Evolutionary conservation across 176 grass and related monocot genomes (phyloP).

Genomic region (Zizania latifolia): DNA sequence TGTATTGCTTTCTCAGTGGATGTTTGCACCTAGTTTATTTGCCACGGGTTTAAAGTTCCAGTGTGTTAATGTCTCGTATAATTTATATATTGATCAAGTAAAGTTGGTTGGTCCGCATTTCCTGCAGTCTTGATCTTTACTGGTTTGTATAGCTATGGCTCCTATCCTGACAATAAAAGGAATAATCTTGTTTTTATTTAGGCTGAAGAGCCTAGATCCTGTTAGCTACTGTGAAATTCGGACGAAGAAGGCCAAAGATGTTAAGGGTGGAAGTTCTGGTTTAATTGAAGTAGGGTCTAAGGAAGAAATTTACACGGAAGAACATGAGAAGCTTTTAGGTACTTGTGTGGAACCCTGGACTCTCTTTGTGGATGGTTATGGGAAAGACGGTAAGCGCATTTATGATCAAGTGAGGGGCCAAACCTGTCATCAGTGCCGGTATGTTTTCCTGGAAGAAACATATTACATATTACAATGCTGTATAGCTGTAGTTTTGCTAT

Average conservation of each 20-base stretch:
- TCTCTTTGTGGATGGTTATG: slow-evolving; percentile 70
- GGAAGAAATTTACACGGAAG: slow-evolving; percentile 85
- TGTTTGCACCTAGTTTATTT: not conserved
- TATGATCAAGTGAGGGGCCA: slow-evolving; percentile 73
- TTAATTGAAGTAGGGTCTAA: slow-evolving; percentile 45
- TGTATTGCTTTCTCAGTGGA: not conserved
- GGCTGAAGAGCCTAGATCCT: slow-evolving; percentile 56
- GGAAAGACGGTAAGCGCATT: slow-evolving; percentile 51
- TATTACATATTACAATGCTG: not conserved
- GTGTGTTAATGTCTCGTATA: not conserved
- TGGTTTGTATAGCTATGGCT: too few species aligned
- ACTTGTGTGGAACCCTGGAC: slow-evolving; percentile 53
- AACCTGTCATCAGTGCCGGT: slow-evolving; percentile 95
- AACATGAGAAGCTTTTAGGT: slow-evolving; percentile 79
- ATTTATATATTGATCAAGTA: not conserved
- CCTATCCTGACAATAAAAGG: not conserved
- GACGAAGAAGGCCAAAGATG: not conserved
- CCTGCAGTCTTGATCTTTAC: not conserved
- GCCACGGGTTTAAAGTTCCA: not conserved
- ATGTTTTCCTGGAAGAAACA: not conserved
- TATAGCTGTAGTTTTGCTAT: not conserved
- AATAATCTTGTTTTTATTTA: slow-evolving; percentile 27
- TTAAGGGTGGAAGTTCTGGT: not conserved
- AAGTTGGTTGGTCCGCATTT: not conserved
- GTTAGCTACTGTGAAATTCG: slow-evolving; percentile 47